Evolutionary conservation across 163 green algal species (phyloP).

Genomic region (Scenedesmus sp.): DNA sequence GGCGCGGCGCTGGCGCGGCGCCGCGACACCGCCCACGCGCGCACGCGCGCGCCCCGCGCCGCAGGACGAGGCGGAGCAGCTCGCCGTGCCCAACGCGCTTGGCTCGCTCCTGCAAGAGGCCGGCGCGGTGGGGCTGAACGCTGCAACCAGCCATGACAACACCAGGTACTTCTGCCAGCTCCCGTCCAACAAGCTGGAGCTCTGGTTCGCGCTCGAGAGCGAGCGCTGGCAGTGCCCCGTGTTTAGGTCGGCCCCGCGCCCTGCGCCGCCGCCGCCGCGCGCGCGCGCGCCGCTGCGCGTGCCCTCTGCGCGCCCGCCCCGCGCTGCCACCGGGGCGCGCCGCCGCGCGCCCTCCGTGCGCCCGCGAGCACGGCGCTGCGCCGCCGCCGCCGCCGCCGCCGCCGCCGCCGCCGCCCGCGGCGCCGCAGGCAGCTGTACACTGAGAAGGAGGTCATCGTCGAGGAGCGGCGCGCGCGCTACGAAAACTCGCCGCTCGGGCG

Average conservation of each 20-base stretch:
- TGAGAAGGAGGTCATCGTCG: conserved; percentile 86
- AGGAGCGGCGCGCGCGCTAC: conserved; percentile 83
- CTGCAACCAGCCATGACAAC: conserved; percentile 84
- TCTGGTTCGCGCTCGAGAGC: conserved; percentile 92
- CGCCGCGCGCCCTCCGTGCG: no score
- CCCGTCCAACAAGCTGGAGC: conserved; percentile 91
- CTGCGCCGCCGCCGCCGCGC: no score
- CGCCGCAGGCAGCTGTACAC: conserved; percentile 79
- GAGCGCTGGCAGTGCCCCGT: conserved; percentile 78
- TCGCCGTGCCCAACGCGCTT: conserved; percentile 83
- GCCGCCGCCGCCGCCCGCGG: neutral
- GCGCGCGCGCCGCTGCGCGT: no score
- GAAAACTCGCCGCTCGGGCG: conserved; percentile 80
- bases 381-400: no score
- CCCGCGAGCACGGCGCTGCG: no score
- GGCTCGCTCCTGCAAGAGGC: conserved; percentile 59
- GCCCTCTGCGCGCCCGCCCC: no score
- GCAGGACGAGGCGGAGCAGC: conserved; percentile 17
- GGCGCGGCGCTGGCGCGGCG: neutral
- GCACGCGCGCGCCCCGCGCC: neutral
- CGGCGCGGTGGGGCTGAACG: conserved; percentile 88
- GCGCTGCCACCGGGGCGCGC: no score
- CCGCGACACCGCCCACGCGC: neutral
- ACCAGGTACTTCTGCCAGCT: conserved; percentile 85
- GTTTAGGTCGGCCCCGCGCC: conserved; percentile 27